Base-by-base conservation (phyloP, 495 filamentous ascomycete species). In the Stereocaulon alpinum region DNA sequence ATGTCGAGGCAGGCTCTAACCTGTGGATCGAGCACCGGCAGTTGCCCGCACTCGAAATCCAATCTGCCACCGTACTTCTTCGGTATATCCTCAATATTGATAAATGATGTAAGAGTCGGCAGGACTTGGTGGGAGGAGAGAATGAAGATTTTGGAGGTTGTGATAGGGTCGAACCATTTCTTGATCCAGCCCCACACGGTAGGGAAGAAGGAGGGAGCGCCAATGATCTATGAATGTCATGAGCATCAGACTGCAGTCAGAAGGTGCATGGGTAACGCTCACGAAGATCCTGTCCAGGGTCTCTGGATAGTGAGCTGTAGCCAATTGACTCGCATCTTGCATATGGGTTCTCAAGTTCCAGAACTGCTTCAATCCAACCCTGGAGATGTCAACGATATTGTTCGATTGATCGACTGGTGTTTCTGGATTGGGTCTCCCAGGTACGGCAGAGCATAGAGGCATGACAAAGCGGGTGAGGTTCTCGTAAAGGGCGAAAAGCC, bases 141-240 rank as follows among this genome's bases (percentile, higher is more conserved):
- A 63, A 96, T 90, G 69, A 95, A 92, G 66, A 96, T 95, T 73
- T 96, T 95, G 61, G 87, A 90, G 4, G 89, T 88, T 48, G 91
- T 96, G 59, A 86, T 86, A 29, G 91, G 91, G 72, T 96, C 91
- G 68, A 95, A 95, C 91, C 91, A 96, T 67, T 85, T 83, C 76
- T 95, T 94, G 72, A 94, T 86, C 91, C 91, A 95, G 62, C 86
- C 81, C 91, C 91, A 95, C 54, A 96, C 88, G 12, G 90, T 94
- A 32, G 87, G 87, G 74, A 96, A 96, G 78, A 94, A 96, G 45
- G 82, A 77, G 4, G 91, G 91, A 1, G 91, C 91, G 48, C 89
- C 89, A 61, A 96, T 87, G 67, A 96, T 88, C 80, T 88, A 66
- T 12, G 48, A 6, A 14, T 41, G 27, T 20, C 1, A 22, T 40